phyloP scores from a whole-genome alignment of 2,329 filamentous ascomycete genomes.

The Curvularia hawaiiensis region DNA sequence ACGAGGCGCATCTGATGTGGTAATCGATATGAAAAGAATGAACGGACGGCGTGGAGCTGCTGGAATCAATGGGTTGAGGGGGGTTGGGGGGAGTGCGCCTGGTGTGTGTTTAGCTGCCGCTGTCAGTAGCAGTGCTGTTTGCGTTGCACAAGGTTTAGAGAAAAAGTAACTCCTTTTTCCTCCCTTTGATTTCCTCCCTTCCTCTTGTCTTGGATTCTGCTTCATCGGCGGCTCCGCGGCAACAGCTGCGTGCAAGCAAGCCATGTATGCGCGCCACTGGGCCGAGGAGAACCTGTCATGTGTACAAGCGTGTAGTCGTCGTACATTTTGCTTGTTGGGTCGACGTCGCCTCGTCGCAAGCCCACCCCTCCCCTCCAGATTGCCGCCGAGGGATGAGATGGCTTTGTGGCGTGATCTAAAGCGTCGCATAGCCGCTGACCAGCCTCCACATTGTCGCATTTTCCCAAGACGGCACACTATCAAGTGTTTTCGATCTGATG shows the following conservation, averaged over 20 bases:
- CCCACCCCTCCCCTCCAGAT: not conserved
- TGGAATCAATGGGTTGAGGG: slow-evolving; percentile 2
- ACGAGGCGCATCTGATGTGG: not conserved
- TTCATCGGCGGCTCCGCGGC: not conserved
- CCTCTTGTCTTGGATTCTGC: not conserved
- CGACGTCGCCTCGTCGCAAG: not conserved
- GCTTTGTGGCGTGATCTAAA: not conserved
- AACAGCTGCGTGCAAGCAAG: not conserved
- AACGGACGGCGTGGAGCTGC: not conserved
- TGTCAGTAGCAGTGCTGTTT: not conserved
- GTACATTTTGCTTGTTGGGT: not conserved
- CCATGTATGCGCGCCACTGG: not conserved
- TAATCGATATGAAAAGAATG: not conserved
- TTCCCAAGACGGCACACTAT: not conserved
- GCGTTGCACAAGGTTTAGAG: not conserved
- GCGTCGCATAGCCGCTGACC: not conserved
- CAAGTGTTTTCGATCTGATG: not conserved
- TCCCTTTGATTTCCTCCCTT: not conserved
- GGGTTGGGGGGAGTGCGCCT: not conserved
- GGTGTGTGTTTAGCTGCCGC: not conserved
- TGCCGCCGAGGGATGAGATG: not conserved
- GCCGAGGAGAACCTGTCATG: not conserved
- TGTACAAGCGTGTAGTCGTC: not conserved
- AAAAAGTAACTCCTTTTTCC: not conserved
- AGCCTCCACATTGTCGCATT: not conserved